phyloP scores from a whole-genome alignment of 2,329 filamentous ascomycete species.

The Arthrobotrys sphaeroides region DNA sequence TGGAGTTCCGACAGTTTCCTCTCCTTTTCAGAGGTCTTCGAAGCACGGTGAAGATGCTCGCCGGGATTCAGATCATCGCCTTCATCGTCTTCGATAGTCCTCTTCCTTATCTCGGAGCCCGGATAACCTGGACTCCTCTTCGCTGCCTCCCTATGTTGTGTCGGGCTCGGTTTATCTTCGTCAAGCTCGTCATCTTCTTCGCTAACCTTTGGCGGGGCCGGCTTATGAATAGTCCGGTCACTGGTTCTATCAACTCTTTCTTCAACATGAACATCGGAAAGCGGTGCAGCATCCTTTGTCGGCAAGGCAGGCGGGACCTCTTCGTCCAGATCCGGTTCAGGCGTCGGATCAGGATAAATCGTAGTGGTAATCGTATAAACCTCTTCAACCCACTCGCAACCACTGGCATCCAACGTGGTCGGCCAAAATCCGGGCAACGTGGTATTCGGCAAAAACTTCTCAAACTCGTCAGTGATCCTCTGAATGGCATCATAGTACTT shows the following conservation, averaged over 20 bases:
- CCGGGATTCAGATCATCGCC: neutral
- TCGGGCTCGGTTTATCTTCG: neutral
- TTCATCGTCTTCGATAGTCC: slow-evolving; percentile 25
- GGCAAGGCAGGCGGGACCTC: neutral
- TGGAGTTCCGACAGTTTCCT: slow-evolving; percentile 27
- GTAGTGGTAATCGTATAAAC: slow-evolving; percentile 41
- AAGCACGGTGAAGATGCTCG: neutral
- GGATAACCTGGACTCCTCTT: neutral
- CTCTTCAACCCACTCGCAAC: slow-evolving; percentile 72
- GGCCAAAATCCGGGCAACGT: slow-evolving; percentile 83
- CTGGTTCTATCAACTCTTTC: neutral
- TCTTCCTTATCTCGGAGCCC: neutral
- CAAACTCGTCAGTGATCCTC: slow-evolving; percentile 81
- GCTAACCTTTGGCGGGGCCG: slow-evolving; percentile 20
- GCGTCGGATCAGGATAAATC: slow-evolving; percentile 55
- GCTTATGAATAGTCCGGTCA: neutral
- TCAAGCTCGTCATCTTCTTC: slow-evolving; percentile 32
- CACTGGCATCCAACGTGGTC: slow-evolving; percentile 77
- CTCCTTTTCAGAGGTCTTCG: slow-evolving; percentile 13
- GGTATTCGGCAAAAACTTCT: slow-evolving; percentile 77
- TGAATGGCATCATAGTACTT: slow-evolving; percentile 92
- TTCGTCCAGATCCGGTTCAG: slow-evolving; percentile 57
- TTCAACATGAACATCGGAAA: slow-evolving; percentile 22
- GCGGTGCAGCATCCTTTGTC: neutral
- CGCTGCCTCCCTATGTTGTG: neutral